These are phyloP conservation scores for Talaromyces sp. DNA, from an alignment of 2,329 filamentous ascomycete genomes.

Conservation along the genomic window DNA sequence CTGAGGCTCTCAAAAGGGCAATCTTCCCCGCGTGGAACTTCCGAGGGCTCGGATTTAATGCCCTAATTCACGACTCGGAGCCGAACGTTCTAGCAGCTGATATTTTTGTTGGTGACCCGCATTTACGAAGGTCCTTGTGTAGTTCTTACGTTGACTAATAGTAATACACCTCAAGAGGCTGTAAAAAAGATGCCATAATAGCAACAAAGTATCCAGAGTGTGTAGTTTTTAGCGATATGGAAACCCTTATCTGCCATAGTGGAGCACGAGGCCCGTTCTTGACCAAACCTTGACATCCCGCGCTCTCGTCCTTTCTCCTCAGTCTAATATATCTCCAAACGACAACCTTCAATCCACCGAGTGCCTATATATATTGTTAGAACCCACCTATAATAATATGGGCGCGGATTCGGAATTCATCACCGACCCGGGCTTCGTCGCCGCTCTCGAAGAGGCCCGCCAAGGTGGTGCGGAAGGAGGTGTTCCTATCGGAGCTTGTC, in stretches of 20 bases:
- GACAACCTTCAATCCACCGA: neutral
- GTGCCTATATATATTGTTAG: neutral
- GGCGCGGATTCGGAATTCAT: slow-evolving; percentile 12
- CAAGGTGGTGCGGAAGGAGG: slow-evolving; percentile 53
- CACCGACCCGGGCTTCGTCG: slow-evolving; percentile 49
- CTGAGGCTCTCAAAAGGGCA: too few relatives aligned
- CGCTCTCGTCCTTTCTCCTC: neutral
- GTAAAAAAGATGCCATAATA: neutral
- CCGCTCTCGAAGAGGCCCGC: slow-evolving; percentile 54
- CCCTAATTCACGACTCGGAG: too few relatives aligned
- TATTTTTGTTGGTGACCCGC: too few relatives aligned
- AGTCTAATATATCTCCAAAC: neutral
- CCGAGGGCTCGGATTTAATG: too few relatives aligned
- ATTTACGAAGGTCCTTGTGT: too few relatives aligned
- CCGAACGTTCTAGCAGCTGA: too few relatives aligned
- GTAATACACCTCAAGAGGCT: neutral
- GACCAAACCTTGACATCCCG: neutral
- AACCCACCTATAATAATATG: neutral
- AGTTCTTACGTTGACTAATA: neutral
- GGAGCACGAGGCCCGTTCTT: neutral
- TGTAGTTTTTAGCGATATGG: neutral
- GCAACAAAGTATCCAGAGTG: neutral
- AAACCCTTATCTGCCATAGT: neutral
- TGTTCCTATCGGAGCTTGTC: slow-evolving; percentile 54
- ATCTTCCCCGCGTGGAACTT: too few relatives aligned